Percentiles rank a stretch among this genome's conserved stretches.
phyloP scores from a whole-genome alignment of 208 protist species.

The Wallacemonas rigidus region DNA sequence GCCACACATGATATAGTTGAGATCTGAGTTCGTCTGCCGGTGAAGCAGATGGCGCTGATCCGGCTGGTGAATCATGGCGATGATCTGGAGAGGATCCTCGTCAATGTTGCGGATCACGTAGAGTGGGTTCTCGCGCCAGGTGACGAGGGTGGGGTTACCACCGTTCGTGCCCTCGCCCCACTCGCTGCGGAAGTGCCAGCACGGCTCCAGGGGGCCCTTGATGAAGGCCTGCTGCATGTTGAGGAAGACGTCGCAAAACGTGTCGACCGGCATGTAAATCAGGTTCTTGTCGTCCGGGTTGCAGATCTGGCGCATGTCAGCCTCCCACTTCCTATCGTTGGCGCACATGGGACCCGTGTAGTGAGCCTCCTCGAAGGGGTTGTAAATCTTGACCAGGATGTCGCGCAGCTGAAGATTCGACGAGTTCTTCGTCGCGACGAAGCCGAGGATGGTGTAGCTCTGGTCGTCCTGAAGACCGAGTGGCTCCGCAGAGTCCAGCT shows the following conservation, averaged over 20 bases:
- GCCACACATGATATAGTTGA: slow-evolving; percentile 78
- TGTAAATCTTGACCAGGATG: slow-evolving; percentile 74
- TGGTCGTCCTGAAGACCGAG: slow-evolving; percentile 59
- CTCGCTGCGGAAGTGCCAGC: slow-evolving; percentile 56
- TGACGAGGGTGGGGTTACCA: slow-evolving; percentile 49
- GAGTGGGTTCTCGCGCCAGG: slow-evolving; percentile 64
- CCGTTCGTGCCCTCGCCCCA: slow-evolving; percentile 57
- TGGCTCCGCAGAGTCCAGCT: slow-evolving; percentile 36
- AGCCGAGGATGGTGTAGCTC: slow-evolving; percentile 63
- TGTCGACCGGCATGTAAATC: slow-evolving; percentile 67
- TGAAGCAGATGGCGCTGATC: slow-evolving; percentile 81
- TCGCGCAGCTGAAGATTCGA: slow-evolving; percentile 44
- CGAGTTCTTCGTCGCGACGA: slow-evolving; percentile 43
- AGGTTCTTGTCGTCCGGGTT: slow-evolving; percentile 40
- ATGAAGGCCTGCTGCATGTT: slow-evolving; percentile 50
- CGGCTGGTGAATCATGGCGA: slow-evolving; percentile 75
- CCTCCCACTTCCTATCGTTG: slow-evolving; percentile 52
- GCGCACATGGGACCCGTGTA: slow-evolving; percentile 74
- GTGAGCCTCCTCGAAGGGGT: slow-evolving; percentile 56
- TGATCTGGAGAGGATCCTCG: slow-evolving; percentile 61
- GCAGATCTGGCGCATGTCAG: slow-evolving; percentile 43
- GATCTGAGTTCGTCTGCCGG: slow-evolving; percentile 51
- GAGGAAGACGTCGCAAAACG: slow-evolving; percentile 54
- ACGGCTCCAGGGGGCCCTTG: slow-evolving; percentile 25
- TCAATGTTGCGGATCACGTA: slow-evolving; percentile 51